Evolutionary conservation across 441 rosid genomes (phyloP).

Genomic region (Pelargonium citronellum): DNA sequence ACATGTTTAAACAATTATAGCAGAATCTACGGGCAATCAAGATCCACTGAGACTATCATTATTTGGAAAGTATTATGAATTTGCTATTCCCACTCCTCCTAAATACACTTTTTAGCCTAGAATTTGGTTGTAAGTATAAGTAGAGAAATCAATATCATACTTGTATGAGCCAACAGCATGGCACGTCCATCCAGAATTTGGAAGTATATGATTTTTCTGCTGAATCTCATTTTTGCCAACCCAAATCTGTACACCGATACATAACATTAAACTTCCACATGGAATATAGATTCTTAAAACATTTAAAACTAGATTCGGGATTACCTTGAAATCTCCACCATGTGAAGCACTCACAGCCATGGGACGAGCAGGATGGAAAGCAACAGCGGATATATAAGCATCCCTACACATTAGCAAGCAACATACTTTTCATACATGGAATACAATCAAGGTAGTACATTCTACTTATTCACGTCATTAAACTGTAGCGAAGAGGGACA

Average conservation of each 20-base stretch:
- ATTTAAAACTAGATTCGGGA: conserved; percentile 6
- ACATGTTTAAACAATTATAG: not conserved
- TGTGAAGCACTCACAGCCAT: conserved; percentile 81
- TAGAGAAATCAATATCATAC: conserved; percentile 35
- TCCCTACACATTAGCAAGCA: conserved; percentile 45
- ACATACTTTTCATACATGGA: not conserved
- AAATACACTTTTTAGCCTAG: not conserved
- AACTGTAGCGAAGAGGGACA: not conserved
- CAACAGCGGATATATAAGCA: conserved; percentile 63
- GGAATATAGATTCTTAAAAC: not conserved
- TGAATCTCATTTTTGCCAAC: conserved; percentile 42
- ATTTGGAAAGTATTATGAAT: conserved; percentile 1
- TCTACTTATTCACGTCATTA: not conserved
- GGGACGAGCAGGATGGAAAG: conserved; percentile 60
- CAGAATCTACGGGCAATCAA: not conserved
- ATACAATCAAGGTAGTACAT: not conserved
- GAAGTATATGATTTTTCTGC: conserved; percentile 33
- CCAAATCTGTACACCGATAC: conserved; percentile 56
- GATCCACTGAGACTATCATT: not conserved
- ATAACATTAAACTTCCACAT: conserved; percentile 9
- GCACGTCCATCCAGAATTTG: conserved; percentile 71
- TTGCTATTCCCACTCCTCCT: not conserved
- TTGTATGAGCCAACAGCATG: conserved; percentile 88
- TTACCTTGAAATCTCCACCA: conserved; percentile 96
- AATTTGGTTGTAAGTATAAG: no score